Conservation (phyloP, 2,329 filamentous ascomycete genomes). For the Xylaria sp. region DNA sequence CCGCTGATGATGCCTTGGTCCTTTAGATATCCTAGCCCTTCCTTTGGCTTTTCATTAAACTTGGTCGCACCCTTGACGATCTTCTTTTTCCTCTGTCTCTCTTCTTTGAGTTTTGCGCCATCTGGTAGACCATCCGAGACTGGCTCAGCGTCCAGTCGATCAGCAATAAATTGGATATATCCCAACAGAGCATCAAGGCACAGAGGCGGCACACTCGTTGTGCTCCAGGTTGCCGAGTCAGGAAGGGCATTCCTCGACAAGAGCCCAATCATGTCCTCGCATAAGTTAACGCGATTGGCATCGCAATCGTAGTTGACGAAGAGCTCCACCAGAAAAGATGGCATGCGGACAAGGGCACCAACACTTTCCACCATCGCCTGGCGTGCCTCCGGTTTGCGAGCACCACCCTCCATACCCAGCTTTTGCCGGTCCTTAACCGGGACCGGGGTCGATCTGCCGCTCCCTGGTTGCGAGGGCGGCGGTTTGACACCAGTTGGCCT, state of each 20-base stretch:
- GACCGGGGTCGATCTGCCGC: conserved; percentile 86
- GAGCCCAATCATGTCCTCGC: conserved; percentile 92
- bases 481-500: conserved; percentile 85
- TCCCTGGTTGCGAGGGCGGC: conserved; percentile 69
- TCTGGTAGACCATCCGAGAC: conserved; percentile 68
- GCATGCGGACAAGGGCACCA: conserved; percentile 87
- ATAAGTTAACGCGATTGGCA: conserved; percentile 85
- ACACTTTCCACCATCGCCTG: conserved; percentile 99
- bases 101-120: conserved; percentile 64
- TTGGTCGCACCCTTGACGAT: conserved; percentile 87
- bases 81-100: conserved; percentile 79
- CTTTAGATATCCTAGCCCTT: conserved; percentile 81
- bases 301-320: conserved; percentile 99
- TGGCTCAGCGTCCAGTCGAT: conserved; percentile 76
- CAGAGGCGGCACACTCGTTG: conserved; percentile 92
- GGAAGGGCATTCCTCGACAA: conserved; percentile 93
- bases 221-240: conserved; percentile 98
- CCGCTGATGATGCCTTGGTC: conserved; percentile 84
- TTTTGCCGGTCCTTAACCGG: conserved; percentile 91
- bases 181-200: conserved; percentile 90
- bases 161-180: conserved; percentile 89
- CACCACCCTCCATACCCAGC: conserved; percentile 87
- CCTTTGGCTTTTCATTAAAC: conserved; percentile 95
- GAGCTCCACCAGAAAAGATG: conserved; percentile 90
- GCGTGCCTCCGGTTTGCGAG: conserved; percentile 88